Base-by-base conservation (phyloP, 257 asterid genomes). In the Fraxinus anomala region DNA sequence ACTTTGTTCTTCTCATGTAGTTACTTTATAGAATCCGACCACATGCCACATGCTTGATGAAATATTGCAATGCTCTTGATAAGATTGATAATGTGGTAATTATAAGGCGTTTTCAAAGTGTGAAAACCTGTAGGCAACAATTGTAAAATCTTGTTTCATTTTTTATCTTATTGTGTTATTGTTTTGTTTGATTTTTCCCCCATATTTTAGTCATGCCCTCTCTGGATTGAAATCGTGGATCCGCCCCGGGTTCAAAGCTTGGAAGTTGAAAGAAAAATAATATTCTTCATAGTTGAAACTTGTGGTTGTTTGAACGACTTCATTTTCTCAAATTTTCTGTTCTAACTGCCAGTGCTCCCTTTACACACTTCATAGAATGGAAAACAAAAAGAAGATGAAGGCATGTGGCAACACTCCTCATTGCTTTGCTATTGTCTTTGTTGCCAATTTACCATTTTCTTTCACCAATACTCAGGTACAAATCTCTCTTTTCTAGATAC, bases 361-460 rank as follows among this genome's bases (percentile, higher is more conserved):
- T 49, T 5, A 19, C 61, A 13, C 24, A 56, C 28, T 56, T 21
- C 66, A 19, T 26, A 19, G 26, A 56, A 91, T 88, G 97, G 97
- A 95, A 17, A 94, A 92, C 82, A 87, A 81, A 82, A 91, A 85
- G 87, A 80, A 73, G 34, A 82, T 34, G 79, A 72, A 82, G 63
- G 73, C 83, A 40, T 87, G 77, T 28, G 86, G 87, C 73, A 91
- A 87, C 19, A 76, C 65, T 84, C 92, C 84, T 63, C 90, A 90
- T 72, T 89, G 91, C n/a, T 86, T 91, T 26, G 85, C 99, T 40
- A 93, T 98, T 30, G 70, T 96, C 11, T 93, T 90, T 56, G 93
- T 92, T 51, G 87, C 94, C 73, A 94, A 94, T 85, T 83, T 93
- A 80, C 97, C 97, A 0, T 96, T 85, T 79, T 82, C 96, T 70